Evolutionary conservation across 805 yeast species (phyloP), one percentile per base, ranked within the genome.

Genomic region (Kurtzmaniella cleridarum): DNA sequence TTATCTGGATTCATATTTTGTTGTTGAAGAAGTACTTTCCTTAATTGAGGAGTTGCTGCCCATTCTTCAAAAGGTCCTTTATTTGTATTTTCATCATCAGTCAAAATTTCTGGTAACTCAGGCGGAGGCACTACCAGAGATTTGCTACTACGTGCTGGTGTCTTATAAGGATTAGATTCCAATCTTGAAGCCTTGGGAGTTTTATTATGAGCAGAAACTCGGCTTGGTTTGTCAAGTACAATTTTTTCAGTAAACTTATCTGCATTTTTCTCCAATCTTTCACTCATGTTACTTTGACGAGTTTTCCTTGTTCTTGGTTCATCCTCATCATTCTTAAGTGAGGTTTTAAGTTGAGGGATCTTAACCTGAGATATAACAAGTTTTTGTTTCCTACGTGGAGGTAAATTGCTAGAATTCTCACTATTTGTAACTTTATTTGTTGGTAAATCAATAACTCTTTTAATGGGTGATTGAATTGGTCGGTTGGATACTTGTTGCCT

Each of bases 1-100:
- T 69, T 55, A 44, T 71, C 78, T 0, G 93, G 90, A 51, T 87
- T 81, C 43, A 81, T 62, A 11, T 44, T 41, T 30, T 49, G 52
- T 39, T 57, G 59, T 34, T 56, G 55, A 35, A 50, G 43, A 26
- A 64, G 48, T 10, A 54, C 44, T 34, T 46, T 45, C 11, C 58
- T 53, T 9, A 68, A 45, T 38, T 64, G 64, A 0, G 71, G 67
- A 0, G 71, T 56, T 32, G 53, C 58, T 0, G 71, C 73, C 73
- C 73, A 68, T 18, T 56, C 48, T 39, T 55, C 52, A n/a, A 62
- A 44, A 1, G 59, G 46, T 13, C 46, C 50, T 20, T 38, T 37
- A n/a, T 41, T 32, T 32, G 54, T 54, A 35, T 56, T 54, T 28
- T 65, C 71, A 27, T 65, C 71, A 40, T 68, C 73, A 2, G 71